Base-by-base conservation (phyloP, 2,329 filamentous ascomycete species). In the Tolypocladium inflatum region DNA sequence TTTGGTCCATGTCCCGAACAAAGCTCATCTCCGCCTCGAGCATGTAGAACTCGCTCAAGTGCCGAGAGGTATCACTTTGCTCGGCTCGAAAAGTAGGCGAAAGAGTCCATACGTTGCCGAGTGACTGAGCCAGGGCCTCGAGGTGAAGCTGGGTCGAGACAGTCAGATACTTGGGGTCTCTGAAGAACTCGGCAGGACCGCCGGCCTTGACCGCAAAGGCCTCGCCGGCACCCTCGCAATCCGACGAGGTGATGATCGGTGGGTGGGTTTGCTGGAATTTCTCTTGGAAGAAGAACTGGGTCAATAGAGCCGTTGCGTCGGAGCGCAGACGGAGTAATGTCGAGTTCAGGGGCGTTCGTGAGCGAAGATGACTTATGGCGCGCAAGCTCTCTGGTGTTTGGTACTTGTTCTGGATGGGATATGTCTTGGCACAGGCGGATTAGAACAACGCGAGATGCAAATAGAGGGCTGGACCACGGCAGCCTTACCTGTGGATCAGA, bases 11-110 rank as follows among this genome's bases (percentile, higher is more conserved):
- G 62, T 85, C 76, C 53, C 89, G 80, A 48, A 87, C 82, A 70
- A 96, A 96, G 66, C 85, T 87, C 70, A 92, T 78, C 72, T 99
- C 94, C 19, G 87, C 92, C 73, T 99, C 94, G 2, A 99, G 82
- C 94, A 99, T 97, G 75, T 97, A 97, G 68, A 99, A 97, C 69
- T 99, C 94, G 76, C 91, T 96, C 61, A 99, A 78, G 73, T 99
- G 94, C 35, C 94, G 86, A 7, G 91, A 87, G 0, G 94, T 97
- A 68, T 97, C 92, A 73, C 91, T 97, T 69, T 86, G 87, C 72
- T 97, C 94, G 4, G 94, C 94, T 42, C 94, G 85, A 69, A 99
- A 99, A 0, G 91, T 95, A 3, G 94, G 94, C 5, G 92, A 94
- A 13, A 99, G 76, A 1, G 92, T 89, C 92, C 94, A 99, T 9